Evolutionary conservation across 2,329 filamentous ascomycete species (phyloP).

Genomic region (Trichophyton schoenleinii): DNA sequence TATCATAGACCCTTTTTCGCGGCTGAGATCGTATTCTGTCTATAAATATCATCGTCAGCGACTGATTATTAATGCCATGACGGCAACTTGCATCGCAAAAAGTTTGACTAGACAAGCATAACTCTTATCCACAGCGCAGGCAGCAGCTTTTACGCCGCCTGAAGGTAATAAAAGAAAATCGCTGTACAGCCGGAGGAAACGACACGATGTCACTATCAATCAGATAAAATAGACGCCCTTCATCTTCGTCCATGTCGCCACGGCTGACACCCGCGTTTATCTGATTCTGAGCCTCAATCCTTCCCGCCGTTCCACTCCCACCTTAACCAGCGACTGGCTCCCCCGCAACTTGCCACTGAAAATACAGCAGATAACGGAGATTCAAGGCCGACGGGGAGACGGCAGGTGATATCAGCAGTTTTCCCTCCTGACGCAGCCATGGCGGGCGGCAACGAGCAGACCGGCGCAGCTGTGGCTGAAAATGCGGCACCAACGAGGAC

Average conservation of each 20-base stretch:
- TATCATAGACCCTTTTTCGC: background rate
- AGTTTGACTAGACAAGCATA: background rate
- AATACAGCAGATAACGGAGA: background rate
- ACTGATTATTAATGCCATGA: background rate
- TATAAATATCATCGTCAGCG: background rate
- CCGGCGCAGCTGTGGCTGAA: background rate
- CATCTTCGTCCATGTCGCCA: background rate
- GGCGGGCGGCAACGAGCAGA: background rate
- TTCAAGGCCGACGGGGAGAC: background rate
- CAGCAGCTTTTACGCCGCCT: background rate
- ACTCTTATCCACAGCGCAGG: background rate
- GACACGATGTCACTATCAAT: background rate
- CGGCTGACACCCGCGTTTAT: background rate
- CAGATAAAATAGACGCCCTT: background rate
- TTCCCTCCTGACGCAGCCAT: background rate
- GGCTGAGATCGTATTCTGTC: background rate
- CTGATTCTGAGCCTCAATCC: background rate
- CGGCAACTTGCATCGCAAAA: background rate
- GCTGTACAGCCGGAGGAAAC: background rate
- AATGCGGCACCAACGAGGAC: background rate
- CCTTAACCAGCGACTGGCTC: background rate
- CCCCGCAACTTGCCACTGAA: background rate
- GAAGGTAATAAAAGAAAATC: background rate
- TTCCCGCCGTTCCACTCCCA: background rate
- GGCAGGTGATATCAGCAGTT: background rate